Percentiles rank a stretch among this genome's conserved stretches.
phyloP scores from a whole-genome alignment of 164 flowering plant species.

The Stephania cephalantha region DNA sequence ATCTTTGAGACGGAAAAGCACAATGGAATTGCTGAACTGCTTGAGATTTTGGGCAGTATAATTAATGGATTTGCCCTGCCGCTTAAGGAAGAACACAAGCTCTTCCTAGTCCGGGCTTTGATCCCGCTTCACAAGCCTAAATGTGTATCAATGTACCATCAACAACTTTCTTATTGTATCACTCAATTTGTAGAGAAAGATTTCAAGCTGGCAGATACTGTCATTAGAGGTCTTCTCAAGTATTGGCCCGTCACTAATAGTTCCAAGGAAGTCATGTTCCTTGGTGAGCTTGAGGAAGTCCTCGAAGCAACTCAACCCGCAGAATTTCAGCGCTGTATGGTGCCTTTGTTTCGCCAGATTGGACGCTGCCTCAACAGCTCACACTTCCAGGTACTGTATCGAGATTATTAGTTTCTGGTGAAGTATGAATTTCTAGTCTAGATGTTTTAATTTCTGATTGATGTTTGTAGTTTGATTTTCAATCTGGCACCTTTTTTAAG shows the following conservation, averaged over 20 bases:
- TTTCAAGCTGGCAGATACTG: conserved; percentile 68
- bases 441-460: not conserved
- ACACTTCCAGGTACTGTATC: conserved; percentile 64
- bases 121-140: conserved; percentile 84
- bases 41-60: conserved; percentile 72
- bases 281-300: conserved; percentile 78
- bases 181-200: conserved; percentile 84
- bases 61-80: conserved; percentile 86
- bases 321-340: conserved; percentile 81
- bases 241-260: conserved; percentile 84
- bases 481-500: not conserved
- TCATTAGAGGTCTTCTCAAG: conserved; percentile 70
- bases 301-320: conserved; percentile 75
- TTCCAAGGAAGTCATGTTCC: conserved; percentile 81
- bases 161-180: conserved; percentile 76
- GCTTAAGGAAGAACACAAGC: conserved; percentile 78
- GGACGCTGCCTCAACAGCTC: conserved; percentile 70
- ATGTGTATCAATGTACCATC: conserved; percentile 68
- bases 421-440: not conserved
- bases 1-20: conserved; percentile 73
- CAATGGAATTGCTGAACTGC: conserved; percentile 74
- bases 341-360: conserved; percentile 63
- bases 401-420: not conserved
- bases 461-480: not conserved
- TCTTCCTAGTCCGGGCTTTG: conserved; percentile 68